Evolutionary conservation across 176 grass and related monocot species (phyloP).

Genomic region (Alloteropsis semialata): DNA sequence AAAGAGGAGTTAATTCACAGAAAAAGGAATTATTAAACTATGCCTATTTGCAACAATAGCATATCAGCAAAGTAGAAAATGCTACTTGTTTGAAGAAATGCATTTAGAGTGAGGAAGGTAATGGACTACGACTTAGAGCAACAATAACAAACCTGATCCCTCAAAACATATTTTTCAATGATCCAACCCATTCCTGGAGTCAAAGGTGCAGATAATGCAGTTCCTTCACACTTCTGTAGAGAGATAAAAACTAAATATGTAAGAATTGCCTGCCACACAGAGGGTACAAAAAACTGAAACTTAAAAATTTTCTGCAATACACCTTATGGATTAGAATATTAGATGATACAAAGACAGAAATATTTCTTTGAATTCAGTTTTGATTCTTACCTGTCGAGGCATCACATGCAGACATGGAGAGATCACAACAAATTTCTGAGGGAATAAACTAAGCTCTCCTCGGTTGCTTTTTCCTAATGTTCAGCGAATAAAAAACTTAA

Average conservation of each 20-base stretch:
- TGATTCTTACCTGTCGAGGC: conserved; percentile 61
- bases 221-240: conserved; percentile 76
- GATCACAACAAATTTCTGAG: conserved; percentile 64
- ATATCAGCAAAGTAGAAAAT: neutral
- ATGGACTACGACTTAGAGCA: neutral
- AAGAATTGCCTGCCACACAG: neutral
- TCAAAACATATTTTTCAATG: conserved; percentile 88
- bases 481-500: conserved; percentile 32
- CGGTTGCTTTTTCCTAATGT: conserved; percentile 87
- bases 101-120: conserved; percentile 8
- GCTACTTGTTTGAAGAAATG: neutral
- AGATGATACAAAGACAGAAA: neutral
- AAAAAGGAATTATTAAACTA: neutral
- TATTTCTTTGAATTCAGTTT: neutral
- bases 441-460: conserved; percentile 95
- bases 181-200: conserved; percentile 81
- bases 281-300: neutral
- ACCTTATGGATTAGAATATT: neutral
- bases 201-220: conserved; percentile 40
- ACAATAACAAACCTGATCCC: conserved; percentile 74
- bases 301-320: neutral
- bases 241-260: conserved; percentile 12
- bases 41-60: neutral
- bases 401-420: conserved; percentile 98
- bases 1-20: neutral